These are phyloP conservation scores for Aspergillus novofumigatus DNA, from an alignment of 2,329 filamentous ascomycete species.

Conservation along the genomic window DNA sequence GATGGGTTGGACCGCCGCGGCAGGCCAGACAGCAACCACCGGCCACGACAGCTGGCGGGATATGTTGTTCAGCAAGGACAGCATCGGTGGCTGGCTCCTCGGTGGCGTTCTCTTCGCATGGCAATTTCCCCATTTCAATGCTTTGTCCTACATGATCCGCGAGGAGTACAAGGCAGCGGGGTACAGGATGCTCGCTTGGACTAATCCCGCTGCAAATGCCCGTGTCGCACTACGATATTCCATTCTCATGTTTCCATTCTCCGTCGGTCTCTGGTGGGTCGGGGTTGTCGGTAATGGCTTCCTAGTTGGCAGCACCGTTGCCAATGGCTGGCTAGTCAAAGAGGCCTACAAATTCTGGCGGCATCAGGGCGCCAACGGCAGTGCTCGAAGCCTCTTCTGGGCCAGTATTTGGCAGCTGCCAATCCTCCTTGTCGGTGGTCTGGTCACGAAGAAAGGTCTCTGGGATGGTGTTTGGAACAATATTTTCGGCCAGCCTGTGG, in stretches of 20 bases:
- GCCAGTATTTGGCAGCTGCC: conserved; percentile 96
- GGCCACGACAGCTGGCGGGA: conserved; percentile 72
- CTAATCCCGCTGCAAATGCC: conserved; percentile 77
- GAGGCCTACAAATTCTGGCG: conserved; percentile 81
- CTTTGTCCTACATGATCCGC: conserved; percentile 80
- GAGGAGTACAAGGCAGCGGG: conserved; percentile 77
- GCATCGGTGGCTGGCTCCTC: conserved; percentile 80
- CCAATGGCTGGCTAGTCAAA: conserved; percentile 80
- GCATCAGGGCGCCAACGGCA: conserved; percentile 71
- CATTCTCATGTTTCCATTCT: conserved; percentile 79
- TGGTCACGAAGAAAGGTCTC: conserved; percentile 90
- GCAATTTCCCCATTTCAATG: conserved; percentile 99
- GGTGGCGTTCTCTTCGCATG: conserved; percentile 83
- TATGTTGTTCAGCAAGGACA: conserved; percentile 66
- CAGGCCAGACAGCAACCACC: conserved; percentile 73
- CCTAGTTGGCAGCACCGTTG: conserved; percentile 70
- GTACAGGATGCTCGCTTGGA: conserved; percentile 74
- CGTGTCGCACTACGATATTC: conserved; percentile 87
- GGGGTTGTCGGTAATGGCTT: conserved; percentile 86
- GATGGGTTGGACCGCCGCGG: conserved; percentile 97
- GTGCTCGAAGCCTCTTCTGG: conserved; percentile 86
- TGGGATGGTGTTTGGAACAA: conserved; percentile 77
- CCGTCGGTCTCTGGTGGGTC: conserved; percentile 69
- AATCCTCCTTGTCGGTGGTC: conserved; percentile 79
- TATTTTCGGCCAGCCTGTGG: conserved; percentile 56